Conservation (phyloP, 2,329 filamentous ascomycete genomes). For the Cytospora paraplurivora region DNA sequence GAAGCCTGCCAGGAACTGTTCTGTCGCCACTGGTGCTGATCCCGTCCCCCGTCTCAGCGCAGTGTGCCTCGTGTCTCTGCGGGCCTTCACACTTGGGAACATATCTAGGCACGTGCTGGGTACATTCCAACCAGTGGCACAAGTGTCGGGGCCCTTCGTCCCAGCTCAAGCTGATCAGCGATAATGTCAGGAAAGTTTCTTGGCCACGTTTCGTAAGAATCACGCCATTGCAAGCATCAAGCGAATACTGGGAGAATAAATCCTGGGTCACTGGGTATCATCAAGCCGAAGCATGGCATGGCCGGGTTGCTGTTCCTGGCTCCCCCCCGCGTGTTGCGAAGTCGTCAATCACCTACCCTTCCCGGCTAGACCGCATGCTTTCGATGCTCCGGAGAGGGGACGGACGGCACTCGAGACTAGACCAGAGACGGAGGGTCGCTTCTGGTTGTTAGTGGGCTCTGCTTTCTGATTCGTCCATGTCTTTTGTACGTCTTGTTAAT, state of each 20-base stretch:
- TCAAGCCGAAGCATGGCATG: neutral
- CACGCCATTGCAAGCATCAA: constrained; percentile 11
- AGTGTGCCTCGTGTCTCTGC: constrained; percentile 4
- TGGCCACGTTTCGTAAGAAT: constrained; percentile 5
- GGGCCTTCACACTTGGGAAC: no score
- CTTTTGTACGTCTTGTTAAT: neutral
- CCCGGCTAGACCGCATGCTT: constrained; percentile 17
- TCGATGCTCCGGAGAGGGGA: constrained; percentile 11
- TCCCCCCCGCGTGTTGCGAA: constrained; percentile 7
- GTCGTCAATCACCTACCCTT: constrained; percentile 21
- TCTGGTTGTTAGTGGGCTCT: neutral
- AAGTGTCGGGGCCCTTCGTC: no score
- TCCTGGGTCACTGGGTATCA: neutral
- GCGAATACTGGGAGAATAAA: neutral
- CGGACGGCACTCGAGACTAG: constrained; percentile 21
- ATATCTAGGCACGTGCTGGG: no score
- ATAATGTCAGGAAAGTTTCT: neutral
- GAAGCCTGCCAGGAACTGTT: constrained; percentile 23
- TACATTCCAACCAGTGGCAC: no score
- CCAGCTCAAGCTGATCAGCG: constrained; percentile 1
- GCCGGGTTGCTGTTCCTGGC: neutral
- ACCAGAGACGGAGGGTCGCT: constrained; percentile 26
- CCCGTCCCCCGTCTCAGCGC: constrained; percentile 5
- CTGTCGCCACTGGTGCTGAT: constrained; percentile 29
- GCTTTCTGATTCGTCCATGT: neutral